These are phyloP conservation scores for Anisogramma anomala DNA, from an alignment of 2,329 filamentous ascomycete genomes.

Conservation along the genomic window DNA sequence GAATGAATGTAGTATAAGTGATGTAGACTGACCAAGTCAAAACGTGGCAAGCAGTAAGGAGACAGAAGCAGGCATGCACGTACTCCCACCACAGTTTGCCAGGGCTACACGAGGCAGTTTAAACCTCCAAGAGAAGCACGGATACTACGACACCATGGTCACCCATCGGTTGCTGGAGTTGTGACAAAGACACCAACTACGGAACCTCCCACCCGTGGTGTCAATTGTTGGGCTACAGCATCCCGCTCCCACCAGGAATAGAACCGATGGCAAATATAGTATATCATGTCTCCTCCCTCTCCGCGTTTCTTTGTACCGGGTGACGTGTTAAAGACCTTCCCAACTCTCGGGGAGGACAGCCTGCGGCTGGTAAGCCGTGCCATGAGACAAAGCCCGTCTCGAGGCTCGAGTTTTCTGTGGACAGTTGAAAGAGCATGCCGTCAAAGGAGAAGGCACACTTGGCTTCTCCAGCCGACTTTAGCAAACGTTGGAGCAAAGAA, in stretches of 20 bases:
- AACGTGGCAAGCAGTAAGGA: no score
- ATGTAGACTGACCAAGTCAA: no score
- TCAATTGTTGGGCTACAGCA: no score
- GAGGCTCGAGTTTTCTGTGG: not conserved
- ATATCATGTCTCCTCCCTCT: not conserved
- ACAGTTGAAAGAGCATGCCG: not conserved
- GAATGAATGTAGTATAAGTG: no score
- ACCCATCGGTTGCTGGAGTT: not conserved
- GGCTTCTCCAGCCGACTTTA: not conserved
- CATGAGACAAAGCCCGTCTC: not conserved
- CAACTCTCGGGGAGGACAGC: not conserved
- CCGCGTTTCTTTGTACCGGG: not conserved
- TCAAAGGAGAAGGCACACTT: not conserved
- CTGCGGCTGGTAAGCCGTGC: not conserved
- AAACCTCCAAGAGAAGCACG: not conserved
- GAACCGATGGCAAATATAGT: not conserved
- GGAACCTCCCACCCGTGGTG: no score
- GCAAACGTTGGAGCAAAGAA: no score
- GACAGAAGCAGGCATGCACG: not conserved
- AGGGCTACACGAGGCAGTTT: not conserved
- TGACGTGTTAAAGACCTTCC: not conserved
- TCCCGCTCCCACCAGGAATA: not conserved
- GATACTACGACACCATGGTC: not conserved
- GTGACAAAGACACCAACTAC: not conserved
- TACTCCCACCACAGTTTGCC: no score